Conservation (phyloP, 345 rosid genomes). For the Boechera stricta region DNA sequence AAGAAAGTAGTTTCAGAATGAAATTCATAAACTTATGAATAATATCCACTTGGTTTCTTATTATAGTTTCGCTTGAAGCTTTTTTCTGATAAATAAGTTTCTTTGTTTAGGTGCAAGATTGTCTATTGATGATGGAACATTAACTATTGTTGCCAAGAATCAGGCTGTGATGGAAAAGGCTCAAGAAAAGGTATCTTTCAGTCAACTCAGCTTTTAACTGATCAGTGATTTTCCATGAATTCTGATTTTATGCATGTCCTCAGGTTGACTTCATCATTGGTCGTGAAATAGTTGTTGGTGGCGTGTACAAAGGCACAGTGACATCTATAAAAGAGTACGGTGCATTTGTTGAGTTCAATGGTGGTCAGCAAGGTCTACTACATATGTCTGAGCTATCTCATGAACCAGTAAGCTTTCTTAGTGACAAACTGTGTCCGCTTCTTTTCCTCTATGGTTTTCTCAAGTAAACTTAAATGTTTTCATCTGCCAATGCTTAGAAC, state of each 20-base stretch:
- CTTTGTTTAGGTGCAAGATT: slow-evolving; percentile 69
- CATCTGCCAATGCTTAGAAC: neutral
- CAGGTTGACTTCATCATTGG: slow-evolving; percentile 87
- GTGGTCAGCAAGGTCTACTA: slow-evolving; percentile 93
- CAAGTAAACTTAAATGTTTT: slow-evolving; percentile 9
- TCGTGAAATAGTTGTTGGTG: slow-evolving; percentile 88
- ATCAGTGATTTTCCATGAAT: neutral
- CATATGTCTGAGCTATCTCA: slow-evolving; percentile 96
- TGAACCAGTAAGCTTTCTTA: slow-evolving; percentile 65
- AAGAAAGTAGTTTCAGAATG: neutral
- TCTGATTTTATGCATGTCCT: slow-evolving; percentile 36
- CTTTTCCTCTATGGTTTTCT: neutral
- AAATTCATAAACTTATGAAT: slow-evolving; percentile 4
- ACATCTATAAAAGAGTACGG: slow-evolving; percentile 94
- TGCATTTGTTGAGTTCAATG: slow-evolving; percentile 95
- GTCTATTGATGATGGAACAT: slow-evolving; percentile 74
- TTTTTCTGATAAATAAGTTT: slow-evolving; percentile 14
- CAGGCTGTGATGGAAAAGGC: slow-evolving; percentile 76
- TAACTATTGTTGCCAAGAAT: slow-evolving; percentile 85
- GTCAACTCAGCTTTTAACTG: slow-evolving; percentile 18
- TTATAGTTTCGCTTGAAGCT: slow-evolving; percentile 1
- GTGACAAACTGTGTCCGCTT: slow-evolving; percentile 15
- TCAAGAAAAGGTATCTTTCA: slow-evolving; percentile 68
- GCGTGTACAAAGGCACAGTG: slow-evolving; percentile 83
- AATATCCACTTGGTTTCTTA: neutral